Evolutionary conservation across 2,329 filamentous ascomycete species (phyloP), one percentile per base, ranked within the genome.

Genomic region (Dactylella cylindrospora): DNA sequence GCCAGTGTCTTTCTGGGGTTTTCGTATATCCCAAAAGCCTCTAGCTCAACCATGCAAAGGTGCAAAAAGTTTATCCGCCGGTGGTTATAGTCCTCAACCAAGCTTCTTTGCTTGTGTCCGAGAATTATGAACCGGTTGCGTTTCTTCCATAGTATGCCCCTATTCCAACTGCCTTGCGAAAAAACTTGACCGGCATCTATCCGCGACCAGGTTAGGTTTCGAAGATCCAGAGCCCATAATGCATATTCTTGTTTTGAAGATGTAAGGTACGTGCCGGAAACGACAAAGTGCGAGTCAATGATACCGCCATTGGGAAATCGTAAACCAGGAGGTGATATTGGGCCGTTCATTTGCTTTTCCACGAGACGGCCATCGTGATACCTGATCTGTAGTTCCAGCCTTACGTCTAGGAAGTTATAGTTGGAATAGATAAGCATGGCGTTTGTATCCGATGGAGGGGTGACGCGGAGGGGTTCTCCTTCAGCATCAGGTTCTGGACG

Each of bases 181-280:
- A 98, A 97, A 2, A 97, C 90, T 65, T 84, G 90, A 6, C 88
- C 90, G 0, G 90, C 93, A 73, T 98, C 93, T 66, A 98, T 97
- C 6, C 91, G 86, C 51, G 86, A 90, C 93, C 93, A 98, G 0
- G 86, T 93, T 49, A 98, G 75, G 0, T 85, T 93, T 57, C 85
- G 83, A 52, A 98, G 74, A 70, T 98, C 90, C 40, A 98, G 76
- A 1, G 93, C 91, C 93, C 93, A 98, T 1, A 98, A 78, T 0
- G 93, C 91, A 73, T 97, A 98, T 72, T 98, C 93, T 71, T 97
- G 91, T 74, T 96, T 97, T 1, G 91, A 96, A 1, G 91, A 96
- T 0, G 93, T 98, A 55, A 98, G 79, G 71, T 97, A 97, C 0
- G 93, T 98, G 22, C 93, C 93, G 71, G 90, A 96, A 17, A 98